Evolutionary conservation across 2,329 filamentous ascomycete genomes (phyloP).

Genomic region (Diplodia mutila): DNA sequence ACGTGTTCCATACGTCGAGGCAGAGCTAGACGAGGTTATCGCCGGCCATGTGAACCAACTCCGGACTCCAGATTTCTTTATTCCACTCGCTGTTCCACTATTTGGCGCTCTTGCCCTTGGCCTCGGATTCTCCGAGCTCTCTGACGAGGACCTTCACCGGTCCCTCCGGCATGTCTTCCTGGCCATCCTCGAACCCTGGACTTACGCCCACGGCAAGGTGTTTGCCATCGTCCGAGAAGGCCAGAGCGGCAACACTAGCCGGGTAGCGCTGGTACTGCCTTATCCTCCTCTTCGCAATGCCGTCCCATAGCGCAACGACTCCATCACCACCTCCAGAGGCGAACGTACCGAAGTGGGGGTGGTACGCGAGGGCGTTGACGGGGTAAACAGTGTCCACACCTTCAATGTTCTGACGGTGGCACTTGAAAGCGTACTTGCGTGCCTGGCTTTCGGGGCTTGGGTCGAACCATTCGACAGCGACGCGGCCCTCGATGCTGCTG

Average conservation of each 20-base stretch:
- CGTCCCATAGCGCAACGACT: constrained; percentile 92
- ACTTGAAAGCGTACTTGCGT: constrained; percentile 98
- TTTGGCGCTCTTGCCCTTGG: constrained; percentile 80
- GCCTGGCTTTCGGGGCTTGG: constrained; percentile 83
- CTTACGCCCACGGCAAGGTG: constrained; percentile 80
- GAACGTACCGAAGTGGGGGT: constrained; percentile 81
- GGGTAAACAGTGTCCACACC: constrained; percentile 84
- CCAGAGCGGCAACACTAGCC: constrained; percentile 75
- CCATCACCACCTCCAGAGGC: constrained; percentile 88
- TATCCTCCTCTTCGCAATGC: constrained; percentile 84
- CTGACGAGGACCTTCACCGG: constrained; percentile 76
- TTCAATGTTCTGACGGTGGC: constrained; percentile 77
- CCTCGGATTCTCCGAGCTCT: constrained; percentile 84
- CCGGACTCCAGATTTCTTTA: constrained; percentile 15
- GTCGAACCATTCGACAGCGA: constrained; percentile 98
- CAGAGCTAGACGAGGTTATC: neutral
- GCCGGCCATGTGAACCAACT: neutral
- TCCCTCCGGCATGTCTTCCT: constrained; percentile 77
- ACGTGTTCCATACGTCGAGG: neutral
- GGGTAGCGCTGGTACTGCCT: constrained; percentile 85
- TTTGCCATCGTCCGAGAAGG: constrained; percentile 77
- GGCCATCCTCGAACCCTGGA: constrained; percentile 85
- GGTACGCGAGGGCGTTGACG: constrained; percentile 87
- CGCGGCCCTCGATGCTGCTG: constrained; percentile 89
- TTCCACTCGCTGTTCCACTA: neutral